These are phyloP conservation scores for Chrysanthemum seticuspe DNA, from an alignment of 129 eudicot species.

Conservation along the genomic window DNA sequence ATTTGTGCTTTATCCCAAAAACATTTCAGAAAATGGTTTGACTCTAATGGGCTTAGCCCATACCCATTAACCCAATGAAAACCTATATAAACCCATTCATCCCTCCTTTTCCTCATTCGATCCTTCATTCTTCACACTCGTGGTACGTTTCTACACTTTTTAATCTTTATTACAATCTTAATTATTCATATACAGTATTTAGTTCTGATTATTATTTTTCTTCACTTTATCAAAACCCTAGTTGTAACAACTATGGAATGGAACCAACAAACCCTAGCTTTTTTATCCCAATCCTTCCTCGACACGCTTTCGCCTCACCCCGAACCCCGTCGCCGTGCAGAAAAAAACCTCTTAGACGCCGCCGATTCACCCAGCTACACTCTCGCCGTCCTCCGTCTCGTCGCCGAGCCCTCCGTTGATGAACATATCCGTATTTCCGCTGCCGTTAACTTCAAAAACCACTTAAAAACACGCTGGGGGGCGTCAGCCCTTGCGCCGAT, in stretches of 20 bases:
- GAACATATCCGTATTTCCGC: constrained; percentile 51
- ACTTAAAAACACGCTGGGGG: too few species aligned
- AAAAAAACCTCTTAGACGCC: constrained; percentile 64
- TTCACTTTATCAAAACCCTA: constrained; percentile 22
- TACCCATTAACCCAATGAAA: constrained; percentile 15
- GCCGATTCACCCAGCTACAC: constrained; percentile 68
- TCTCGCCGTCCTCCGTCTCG: constrained; percentile 81
- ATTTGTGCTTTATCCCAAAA: too few species aligned
- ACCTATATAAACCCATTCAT: constrained; percentile 4
- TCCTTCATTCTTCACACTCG: not conserved
- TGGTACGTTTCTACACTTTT: not conserved
- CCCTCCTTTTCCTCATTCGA: not conserved
- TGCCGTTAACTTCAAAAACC: too few species aligned
- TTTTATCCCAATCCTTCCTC: constrained; percentile 67
- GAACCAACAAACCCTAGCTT: constrained; percentile 68
- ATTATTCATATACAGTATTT: not conserved
- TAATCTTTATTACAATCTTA: not conserved
- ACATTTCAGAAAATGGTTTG: too few species aligned
- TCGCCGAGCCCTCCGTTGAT: constrained; percentile 67
- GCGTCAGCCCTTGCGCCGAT: too few species aligned
- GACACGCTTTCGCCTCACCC: constrained; percentile 87
- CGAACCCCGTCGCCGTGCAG: constrained; percentile 80
- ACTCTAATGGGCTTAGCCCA: constrained; percentile 10
- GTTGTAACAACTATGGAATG: constrained; percentile 52
- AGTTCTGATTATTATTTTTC: not conserved